Evolutionary conservation across 2,329 filamentous ascomycete genomes (phyloP).

Genomic region (Monilinia polystroma): DNA sequence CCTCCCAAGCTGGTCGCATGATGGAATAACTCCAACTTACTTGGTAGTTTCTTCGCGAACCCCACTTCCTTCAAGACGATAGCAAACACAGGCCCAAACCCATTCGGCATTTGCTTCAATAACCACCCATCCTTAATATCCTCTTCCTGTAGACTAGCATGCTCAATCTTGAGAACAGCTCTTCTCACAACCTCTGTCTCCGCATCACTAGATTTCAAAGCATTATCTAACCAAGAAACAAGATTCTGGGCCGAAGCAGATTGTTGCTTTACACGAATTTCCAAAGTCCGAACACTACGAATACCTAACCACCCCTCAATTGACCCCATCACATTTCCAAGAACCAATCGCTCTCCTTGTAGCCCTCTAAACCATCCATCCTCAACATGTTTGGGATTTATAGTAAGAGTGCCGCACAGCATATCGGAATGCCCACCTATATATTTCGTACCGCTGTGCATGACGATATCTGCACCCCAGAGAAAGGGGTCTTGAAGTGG

Average conservation of each 20-base stretch:
- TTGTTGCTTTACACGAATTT: slow-evolving; percentile 77
- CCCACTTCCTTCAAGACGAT: slow-evolving; percentile 62
- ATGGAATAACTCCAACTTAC: slow-evolving; percentile 78
- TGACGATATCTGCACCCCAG: slow-evolving; percentile 78
- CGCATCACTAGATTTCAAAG: slow-evolving; percentile 30
- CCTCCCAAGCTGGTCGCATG: slow-evolving; percentile 93
- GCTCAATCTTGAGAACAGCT: slow-evolving; percentile 62
- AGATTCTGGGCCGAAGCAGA: slow-evolving; percentile 66
- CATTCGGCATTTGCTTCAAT: slow-evolving; percentile 82
- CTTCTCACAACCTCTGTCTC: slow-evolving; percentile 45
- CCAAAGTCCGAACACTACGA: slow-evolving; percentile 79
- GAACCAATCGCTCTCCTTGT: slow-evolving; percentile 65
- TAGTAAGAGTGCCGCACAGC: slow-evolving; percentile 79
- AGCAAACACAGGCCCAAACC: slow-evolving; percentile 86
- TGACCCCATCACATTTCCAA: slow-evolving; percentile 84
- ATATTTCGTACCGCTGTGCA: slow-evolving; percentile 96
- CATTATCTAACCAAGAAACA: slow-evolving; percentile 65
- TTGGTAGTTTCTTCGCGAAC: slow-evolving; percentile 69
- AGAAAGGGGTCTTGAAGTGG: slow-evolving; percentile 82
- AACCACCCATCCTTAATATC: slow-evolving; percentile 67
- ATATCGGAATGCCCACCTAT: slow-evolving; percentile 93
- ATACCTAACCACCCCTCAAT: slow-evolving; percentile 92
- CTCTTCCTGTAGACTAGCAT: slow-evolving; percentile 76
- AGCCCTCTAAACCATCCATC: slow-evolving; percentile 56
- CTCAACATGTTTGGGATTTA: slow-evolving; percentile 51